These are phyloP conservation scores for Rosellinia necatrix DNA, from an alignment of 2,329 filamentous ascomycete species.

Conservation along the genomic window DNA sequence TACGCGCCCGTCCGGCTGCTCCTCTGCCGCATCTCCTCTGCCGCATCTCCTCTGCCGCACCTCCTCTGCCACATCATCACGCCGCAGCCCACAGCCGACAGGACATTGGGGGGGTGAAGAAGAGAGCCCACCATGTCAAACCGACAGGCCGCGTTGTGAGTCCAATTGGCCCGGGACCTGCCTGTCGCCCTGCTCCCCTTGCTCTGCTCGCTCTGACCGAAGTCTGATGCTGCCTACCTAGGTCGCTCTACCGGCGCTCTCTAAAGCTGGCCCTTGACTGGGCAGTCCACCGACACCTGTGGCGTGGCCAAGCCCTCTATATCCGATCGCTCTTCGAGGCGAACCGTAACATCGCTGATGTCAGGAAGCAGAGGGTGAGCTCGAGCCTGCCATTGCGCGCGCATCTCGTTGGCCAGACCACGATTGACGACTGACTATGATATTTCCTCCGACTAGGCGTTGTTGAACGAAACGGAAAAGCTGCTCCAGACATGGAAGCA, in stretches of 20 bases:
- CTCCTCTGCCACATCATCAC: constrained; percentile 17
- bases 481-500: constrained; percentile 95
- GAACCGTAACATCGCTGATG: constrained; percentile 83
- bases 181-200: no score
- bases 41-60: no score
- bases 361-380: constrained; percentile 80
- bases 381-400: neutral
- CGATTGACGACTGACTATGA: constrained; percentile 19
- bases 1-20: constrained; percentile 19
- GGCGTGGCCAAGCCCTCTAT: constrained; percentile 95
- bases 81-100: constrained; percentile 5
- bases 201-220: constrained; percentile 25
- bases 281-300: constrained; percentile 89
- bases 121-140: constrained; percentile 47
- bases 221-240: constrained; percentile 37
- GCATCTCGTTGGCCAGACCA: constrained; percentile 8
- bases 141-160: constrained; percentile 58
- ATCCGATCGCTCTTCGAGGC: constrained; percentile 95
- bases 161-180: constrained; percentile 17
- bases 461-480: constrained; percentile 87
- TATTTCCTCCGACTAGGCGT: constrained; percentile 58
- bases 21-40: no score
- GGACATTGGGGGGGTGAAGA: constrained; percentile 12
- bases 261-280: constrained; percentile 94
- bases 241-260: constrained; percentile 85